These are phyloP conservation scores for Trichoderma hamatum DNA, from an alignment of 2,329 filamentous ascomycete species.

Conservation along the genomic window DNA sequence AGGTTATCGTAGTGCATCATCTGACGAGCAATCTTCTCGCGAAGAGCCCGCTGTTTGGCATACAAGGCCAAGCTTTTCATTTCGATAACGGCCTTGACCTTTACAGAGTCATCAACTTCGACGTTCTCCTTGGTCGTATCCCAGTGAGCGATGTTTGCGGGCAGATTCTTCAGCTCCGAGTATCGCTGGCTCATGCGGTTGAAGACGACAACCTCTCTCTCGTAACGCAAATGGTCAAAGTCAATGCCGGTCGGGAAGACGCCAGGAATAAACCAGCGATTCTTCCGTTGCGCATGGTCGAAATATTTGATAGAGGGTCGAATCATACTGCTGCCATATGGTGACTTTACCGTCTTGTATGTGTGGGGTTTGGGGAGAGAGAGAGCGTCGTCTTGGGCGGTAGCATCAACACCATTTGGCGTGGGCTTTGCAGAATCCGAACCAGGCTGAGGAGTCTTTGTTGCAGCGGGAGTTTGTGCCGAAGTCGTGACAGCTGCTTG, in stretches of 20 bases:
- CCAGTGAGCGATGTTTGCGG: constrained; percentile 86
- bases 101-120: constrained; percentile 77
- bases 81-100: constrained; percentile 89
- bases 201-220: constrained; percentile 85
- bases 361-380: constrained; percentile 48
- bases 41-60: constrained; percentile 81
- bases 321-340: constrained; percentile 62
- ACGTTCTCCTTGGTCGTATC: constrained; percentile 71
- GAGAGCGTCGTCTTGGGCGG: constrained; percentile 39
- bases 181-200: constrained; percentile 88
- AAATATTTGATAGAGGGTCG: constrained; percentile 71
- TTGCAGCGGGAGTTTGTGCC: constrained; percentile 41
- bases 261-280: constrained; percentile 80
- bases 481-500: constrained; percentile 53
- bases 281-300: constrained; percentile 74
- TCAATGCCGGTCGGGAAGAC: constrained; percentile 89
- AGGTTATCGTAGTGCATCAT: constrained; percentile 97
- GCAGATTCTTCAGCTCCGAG: constrained; percentile 78
- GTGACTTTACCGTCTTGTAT: constrained; percentile 76
- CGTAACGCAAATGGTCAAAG: constrained; percentile 80
- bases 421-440: constrained; percentile 42
- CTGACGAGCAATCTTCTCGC: constrained; percentile 83
- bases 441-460: constrained; percentile 37
- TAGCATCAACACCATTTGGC: constrained; percentile 43
- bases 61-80: constrained; percentile 90